Evolutionary conservation across 2,329 filamentous ascomycete genomes (phyloP).

Genomic region (Ascochyta lentis): DNA sequence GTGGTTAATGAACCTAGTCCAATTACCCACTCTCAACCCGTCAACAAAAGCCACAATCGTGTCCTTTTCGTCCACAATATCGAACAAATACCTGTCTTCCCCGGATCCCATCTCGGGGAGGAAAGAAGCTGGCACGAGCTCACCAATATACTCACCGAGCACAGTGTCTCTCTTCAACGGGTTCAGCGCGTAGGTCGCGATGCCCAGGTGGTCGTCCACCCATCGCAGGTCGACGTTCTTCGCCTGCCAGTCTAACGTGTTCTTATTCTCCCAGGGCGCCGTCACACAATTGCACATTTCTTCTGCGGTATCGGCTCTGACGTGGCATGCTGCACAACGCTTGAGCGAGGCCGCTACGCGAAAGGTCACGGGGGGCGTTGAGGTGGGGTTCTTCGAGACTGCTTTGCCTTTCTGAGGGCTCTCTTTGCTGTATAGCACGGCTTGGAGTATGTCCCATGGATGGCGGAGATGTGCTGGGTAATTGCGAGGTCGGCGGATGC

Average conservation of each 20-base stretch:
- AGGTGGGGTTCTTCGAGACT: too few species aligned
- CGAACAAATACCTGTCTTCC: neutral
- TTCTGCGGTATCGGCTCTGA: neutral
- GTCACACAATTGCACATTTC: neutral
- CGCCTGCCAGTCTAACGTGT: neutral
- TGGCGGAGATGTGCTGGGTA: neutral
- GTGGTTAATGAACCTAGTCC: slow-evolving; percentile 3
- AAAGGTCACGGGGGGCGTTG: too few species aligned
- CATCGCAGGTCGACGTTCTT: neutral
- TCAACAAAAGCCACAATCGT: neutral
- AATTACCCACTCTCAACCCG: neutral
- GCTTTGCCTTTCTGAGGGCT: too few species aligned
- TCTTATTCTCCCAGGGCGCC: neutral
- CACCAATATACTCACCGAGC: slow-evolving; percentile 12
- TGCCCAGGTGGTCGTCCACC: neutral
- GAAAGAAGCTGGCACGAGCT: neutral
- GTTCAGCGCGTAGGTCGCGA: neutral
- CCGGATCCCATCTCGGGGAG: too few species aligned
- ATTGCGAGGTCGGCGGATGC: neutral
- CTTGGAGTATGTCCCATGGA: neutral
- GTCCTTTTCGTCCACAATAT: neutral
- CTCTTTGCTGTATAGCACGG: neutral
- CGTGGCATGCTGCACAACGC: neutral
- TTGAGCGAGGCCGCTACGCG: too few species aligned
- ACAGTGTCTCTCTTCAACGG: neutral